A percentile compares a stretch with the other conserved stretches of the same genome.
phyloP scores from a whole-genome alignment of 495 filamentous ascomycete species.

The Lentithecium fluviatile region DNA sequence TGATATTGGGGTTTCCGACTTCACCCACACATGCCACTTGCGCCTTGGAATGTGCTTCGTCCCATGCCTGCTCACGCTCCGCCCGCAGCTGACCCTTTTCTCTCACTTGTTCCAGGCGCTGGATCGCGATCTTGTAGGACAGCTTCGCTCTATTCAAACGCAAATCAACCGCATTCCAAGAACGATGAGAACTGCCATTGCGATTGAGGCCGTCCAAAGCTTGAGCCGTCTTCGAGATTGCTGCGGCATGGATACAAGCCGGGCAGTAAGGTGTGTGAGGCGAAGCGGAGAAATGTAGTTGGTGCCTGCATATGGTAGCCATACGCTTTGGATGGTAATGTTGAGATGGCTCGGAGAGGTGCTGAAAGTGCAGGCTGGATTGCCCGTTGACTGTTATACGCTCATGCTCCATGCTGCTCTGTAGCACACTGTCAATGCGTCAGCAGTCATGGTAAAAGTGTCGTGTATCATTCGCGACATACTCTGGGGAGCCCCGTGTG shows the following conservation, averaged over 20 bases:
- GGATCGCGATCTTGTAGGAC: not conserved
- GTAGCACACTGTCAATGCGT: too few species aligned
- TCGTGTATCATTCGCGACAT: too few species aligned
- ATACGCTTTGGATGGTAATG: not conserved
- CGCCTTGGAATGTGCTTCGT: not conserved
- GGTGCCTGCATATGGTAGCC: not conserved
- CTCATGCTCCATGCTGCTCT: too few species aligned
- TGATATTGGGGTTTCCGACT: not conserved
- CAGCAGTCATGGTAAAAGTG: too few species aligned
- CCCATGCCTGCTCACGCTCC: conserved; percentile 8
- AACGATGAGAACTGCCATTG: not conserved
- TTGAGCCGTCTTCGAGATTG: not conserved
- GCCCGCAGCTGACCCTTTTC: conserved; percentile 2
- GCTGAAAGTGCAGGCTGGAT: too few species aligned
- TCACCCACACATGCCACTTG: not conserved
- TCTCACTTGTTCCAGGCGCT: not conserved
- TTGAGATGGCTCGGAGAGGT: not conserved
- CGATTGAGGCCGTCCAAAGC: not conserved
- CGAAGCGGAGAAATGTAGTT: not conserved
- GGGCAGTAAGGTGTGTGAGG: not conserved
- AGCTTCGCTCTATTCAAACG: not conserved
- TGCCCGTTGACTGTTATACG: too few species aligned
- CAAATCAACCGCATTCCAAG: not conserved
- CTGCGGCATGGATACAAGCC: not conserved
- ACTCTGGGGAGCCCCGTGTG: too few species aligned